phyloP scores from a whole-genome alignment of 352 stramenopile genomes.

The Phytophthora hibernalis region DNA sequence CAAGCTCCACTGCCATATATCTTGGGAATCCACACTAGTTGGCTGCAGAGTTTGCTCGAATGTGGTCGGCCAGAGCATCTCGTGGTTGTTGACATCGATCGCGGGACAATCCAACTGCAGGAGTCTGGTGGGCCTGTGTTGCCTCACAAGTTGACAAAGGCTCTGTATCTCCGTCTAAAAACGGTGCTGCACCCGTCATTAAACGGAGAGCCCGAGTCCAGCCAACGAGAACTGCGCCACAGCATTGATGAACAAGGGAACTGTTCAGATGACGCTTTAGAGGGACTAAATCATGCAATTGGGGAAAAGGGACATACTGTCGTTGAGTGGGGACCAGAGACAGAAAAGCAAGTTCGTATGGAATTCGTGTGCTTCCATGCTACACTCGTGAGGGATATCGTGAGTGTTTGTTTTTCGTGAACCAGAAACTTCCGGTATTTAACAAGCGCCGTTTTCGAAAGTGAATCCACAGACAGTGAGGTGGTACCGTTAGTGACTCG shows the following conservation, averaged over 20 bases:
- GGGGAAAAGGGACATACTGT: slow-evolving; percentile 14
- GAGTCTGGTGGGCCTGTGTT: slow-evolving; percentile 65
- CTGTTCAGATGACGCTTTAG: slow-evolving; percentile 8
- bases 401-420: slow-evolving; percentile 89
- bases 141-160: slow-evolving; percentile 55
- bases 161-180: slow-evolving; percentile 61
- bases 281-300: slow-evolving; percentile 9
- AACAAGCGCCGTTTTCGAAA: slow-evolving; percentile 83
- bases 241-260: slow-evolving; percentile 12
- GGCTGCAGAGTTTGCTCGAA: slow-evolving; percentile 72
- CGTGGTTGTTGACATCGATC: slow-evolving; percentile 84
- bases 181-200: slow-evolving; percentile 54
- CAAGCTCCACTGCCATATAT: slow-evolving; percentile 87
- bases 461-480: slow-evolving; percentile 60
- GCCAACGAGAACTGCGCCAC: slow-evolving; percentile 3
- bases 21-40: slow-evolving; percentile 77
- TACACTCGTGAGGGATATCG: slow-evolving; percentile 76
- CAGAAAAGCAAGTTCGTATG: slow-evolving; percentile 72
- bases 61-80: slow-evolving; percentile 79
- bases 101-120: slow-evolving; percentile 66
- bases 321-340: slow-evolving; percentile 35
- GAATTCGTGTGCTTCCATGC: slow-evolving; percentile 82
- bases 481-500: slow-evolving; percentile 71
- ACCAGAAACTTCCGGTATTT: slow-evolving; percentile 88
- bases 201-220: slow-evolving; percentile 26